Evolutionary conservation across 106 monocot species (phyloP).

Genomic region (Amphibolis antarctica): DNA sequence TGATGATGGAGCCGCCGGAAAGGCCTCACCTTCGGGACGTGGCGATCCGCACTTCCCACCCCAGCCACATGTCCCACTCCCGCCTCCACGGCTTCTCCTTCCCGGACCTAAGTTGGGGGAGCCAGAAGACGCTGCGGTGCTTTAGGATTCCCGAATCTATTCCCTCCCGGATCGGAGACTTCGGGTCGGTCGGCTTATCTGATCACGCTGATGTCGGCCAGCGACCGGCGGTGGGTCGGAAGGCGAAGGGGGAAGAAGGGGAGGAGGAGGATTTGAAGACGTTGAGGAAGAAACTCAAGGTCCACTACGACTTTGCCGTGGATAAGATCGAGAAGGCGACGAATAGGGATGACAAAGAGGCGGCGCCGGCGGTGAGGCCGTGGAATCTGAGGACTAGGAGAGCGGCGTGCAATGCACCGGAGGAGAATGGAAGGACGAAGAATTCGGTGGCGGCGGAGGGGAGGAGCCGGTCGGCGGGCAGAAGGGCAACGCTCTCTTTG

Average conservation of each 20-base stretch:
- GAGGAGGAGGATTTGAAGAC: conserved; percentile 5
- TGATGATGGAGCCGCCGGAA: neutral
- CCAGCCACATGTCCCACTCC: neutral
- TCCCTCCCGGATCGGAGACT: neutral
- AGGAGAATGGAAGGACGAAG: neutral
- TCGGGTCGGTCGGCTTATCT: neutral
- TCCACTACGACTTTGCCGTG: neutral
- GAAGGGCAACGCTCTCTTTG: neutral
- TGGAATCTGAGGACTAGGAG: conserved; percentile 50
- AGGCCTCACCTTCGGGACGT: neutral
- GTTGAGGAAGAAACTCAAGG: conserved; percentile 1
- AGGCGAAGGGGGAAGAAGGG: conserved; percentile 2
- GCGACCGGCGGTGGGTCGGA: neutral
- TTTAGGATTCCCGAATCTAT: neutral
- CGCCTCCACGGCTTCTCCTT: conserved; percentile 41
- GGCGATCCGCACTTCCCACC: neutral
- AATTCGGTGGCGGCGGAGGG: neutral
- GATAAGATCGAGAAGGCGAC: conserved; percentile 3
- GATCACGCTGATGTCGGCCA: neutral
- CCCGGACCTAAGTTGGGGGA: conserved; percentile 29
- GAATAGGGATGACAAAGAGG: conserved; percentile 1
- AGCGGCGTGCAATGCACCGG: conserved; percentile 14
- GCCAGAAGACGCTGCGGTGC: conserved; percentile 31
- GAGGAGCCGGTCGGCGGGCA: neutral
- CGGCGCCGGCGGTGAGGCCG: neutral